Percentiles rank a stretch among this genome's conserved stretches.
Evolutionary conservation across 2,329 filamentous ascomycete genomes (phyloP).

Genomic region (Aspergillus quadricinctus): DNA sequence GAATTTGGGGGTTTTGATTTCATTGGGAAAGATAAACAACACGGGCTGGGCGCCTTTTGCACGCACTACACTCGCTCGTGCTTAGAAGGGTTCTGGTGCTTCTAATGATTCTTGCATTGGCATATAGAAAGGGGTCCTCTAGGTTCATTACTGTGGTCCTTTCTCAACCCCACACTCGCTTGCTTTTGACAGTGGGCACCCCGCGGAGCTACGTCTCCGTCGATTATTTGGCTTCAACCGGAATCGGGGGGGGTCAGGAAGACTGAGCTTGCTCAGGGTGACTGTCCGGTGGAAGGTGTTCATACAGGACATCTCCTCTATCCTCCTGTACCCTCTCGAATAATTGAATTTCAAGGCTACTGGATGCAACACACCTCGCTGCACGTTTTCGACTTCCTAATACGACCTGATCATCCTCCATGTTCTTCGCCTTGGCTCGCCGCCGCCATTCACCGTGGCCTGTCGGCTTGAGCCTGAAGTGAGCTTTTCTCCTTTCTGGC

Average conservation of each 20-base stretch:
- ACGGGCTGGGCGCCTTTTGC: slow-evolving; percentile 26
- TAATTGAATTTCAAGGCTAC: neutral
- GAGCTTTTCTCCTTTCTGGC: neutral
- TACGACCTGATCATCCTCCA: neutral
- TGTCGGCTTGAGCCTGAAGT: neutral
- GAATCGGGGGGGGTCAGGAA: neutral
- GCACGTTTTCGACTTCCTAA: neutral
- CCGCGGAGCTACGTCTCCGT: neutral
- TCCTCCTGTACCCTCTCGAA: neutral
- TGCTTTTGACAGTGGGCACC: neutral
- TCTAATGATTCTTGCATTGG: slow-evolving; percentile 30
- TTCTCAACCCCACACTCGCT: slow-evolving; percentile 5
- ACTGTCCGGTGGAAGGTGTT: neutral
- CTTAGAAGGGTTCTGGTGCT: slow-evolving; percentile 27
- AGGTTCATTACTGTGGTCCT: neutral
- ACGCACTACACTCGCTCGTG: slow-evolving; percentile 39
- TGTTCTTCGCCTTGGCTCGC: neutral
- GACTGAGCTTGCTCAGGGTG: neutral
- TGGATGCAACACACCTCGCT: neutral
- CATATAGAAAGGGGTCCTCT: slow-evolving; percentile 25
- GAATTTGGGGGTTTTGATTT: slow-evolving; percentile 23
- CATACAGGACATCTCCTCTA: neutral
- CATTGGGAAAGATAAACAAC: slow-evolving; percentile 18
- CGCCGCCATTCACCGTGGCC: neutral
- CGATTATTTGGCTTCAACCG: slow-evolving; percentile 3